These are phyloP conservation scores for Rhizopogon vinicolor DNA, from an alignment of 768 basidiomycete genomes.

Conservation along the genomic window DNA sequence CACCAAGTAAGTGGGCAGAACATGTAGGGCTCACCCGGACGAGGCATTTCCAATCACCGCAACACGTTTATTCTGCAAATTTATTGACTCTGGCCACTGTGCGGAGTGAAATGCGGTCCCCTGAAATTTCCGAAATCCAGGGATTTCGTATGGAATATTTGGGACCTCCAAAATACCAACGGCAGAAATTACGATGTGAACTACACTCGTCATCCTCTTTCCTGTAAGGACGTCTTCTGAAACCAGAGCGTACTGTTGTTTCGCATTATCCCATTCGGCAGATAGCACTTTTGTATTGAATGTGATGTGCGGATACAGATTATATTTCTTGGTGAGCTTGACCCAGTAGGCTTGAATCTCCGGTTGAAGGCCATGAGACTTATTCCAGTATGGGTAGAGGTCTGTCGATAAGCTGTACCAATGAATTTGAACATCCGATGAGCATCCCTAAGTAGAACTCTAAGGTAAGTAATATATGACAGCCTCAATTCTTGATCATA, in stretches of 20 bases:
- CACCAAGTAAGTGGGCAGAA: background rate
- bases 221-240: conserved; percentile 29
- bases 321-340: conserved; percentile 36
- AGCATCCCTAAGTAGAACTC: conserved; percentile 31
- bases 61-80: conserved; percentile 37
- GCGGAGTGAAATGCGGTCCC: conserved; percentile 53
- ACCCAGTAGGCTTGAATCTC: conserved; percentile 43
- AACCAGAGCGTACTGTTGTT: conserved; percentile 32
- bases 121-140: conserved; percentile 36
- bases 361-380: conserved; percentile 34
- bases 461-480: background rate
- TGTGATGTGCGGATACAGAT: conserved; percentile 33
- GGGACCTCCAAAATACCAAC: conserved; percentile 45
- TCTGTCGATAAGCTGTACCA: conserved; percentile 48
- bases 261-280: conserved; percentile 38
- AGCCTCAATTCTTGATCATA: background rate
- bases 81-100: conserved; percentile 37
- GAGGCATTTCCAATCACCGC: conserved; percentile 58
- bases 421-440: conserved; percentile 38
- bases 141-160: conserved; percentile 28
- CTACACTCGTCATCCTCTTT: conserved; percentile 22
- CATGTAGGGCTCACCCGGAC: conserved; percentile 41
- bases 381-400: conserved; percentile 40
- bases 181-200: conserved; percentile 49
- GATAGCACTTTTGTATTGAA: conserved; percentile 41